These are phyloP conservation scores for Pseudoneurospora amorphoporcata DNA, from an alignment of 495 filamentous ascomycete genomes.

Conservation along the genomic window DNA sequence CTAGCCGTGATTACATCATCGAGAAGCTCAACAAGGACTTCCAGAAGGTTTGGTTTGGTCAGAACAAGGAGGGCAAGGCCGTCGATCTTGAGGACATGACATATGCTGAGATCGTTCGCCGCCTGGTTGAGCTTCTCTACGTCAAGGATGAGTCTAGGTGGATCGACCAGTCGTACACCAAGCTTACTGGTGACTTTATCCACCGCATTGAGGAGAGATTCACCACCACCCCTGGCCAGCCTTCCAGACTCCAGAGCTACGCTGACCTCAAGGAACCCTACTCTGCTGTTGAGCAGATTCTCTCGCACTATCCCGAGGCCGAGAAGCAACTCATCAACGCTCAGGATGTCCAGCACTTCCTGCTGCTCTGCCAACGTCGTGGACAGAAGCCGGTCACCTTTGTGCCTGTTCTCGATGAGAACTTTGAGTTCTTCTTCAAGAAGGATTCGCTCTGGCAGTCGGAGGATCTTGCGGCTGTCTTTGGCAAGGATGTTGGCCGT, in stretches of 20 bases:
- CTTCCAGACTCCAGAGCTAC: conserved; percentile 65
- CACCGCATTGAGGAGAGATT: conserved; percentile 93
- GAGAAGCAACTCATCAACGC: conserved; percentile 90
- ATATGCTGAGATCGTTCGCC: conserved; percentile 80
- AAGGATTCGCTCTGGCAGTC: conserved; percentile 99
- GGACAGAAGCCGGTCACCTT: conserved; percentile 96
- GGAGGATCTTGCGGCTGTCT: conserved; percentile 90
- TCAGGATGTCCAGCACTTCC: conserved; percentile 93
- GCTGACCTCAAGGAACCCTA: conserved; percentile 78
- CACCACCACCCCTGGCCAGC: conserved; percentile 50
- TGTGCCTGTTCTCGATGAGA: conserved; percentile 84
- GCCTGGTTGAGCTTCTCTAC: conserved; percentile 95
- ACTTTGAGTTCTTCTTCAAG: conserved; percentile 98
- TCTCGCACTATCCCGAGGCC: conserved; percentile 75
- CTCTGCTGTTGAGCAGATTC: conserved; percentile 61
- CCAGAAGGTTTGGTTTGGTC: conserved; percentile 97
- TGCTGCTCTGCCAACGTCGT: conserved; percentile 82
- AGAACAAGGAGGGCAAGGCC: conserved; percentile 69
- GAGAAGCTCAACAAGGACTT: conserved; percentile 96
- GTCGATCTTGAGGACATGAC: conserved; percentile 98
- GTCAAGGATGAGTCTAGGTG: conserved; percentile 87
- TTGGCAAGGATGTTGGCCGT: conserved; percentile 87
- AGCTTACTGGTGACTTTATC: conserved; percentile 87
- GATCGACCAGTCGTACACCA: conserved; percentile 79
- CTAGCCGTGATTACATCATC: conserved; percentile 89